A percentile compares a stretch with the other conserved stretches of the same genome.
Conservation (phyloP, 164 flowering plant species). For the Annona squamosa region DNA sequence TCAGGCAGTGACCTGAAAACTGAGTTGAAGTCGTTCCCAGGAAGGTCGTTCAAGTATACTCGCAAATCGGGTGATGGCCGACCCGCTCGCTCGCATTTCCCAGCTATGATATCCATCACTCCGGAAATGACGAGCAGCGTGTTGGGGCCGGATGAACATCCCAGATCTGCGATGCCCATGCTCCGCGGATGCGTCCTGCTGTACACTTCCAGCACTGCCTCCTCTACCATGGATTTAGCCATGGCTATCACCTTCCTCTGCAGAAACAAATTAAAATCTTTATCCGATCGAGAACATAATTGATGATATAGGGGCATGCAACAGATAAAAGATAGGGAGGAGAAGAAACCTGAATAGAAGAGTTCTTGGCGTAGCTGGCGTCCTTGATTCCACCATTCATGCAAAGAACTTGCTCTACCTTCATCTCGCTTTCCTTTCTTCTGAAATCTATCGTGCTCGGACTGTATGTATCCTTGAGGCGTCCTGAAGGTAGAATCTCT, state of each 20-base stretch:
- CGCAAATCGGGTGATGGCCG: constrained; percentile 27
- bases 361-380: not conserved
- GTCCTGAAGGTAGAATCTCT: no score
- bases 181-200: constrained; percentile 11
- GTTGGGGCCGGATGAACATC: constrained; percentile 78
- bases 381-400: not conserved
- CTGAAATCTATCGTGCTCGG: not conserved
- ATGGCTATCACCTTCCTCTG: constrained; percentile 38
- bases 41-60: constrained; percentile 57
- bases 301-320: no score
- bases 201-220: constrained; percentile 29
- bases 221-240: constrained; percentile 33
- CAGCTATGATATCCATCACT: constrained; percentile 23
- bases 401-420: not conserved
- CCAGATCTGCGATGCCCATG: constrained; percentile 51
- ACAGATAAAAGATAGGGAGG: not conserved
- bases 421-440: not conserved
- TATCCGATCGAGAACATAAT: no score
- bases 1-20: constrained; percentile 32
- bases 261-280: not conserved
- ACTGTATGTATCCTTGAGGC: no score
- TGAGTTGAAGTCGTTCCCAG: constrained; percentile 62
- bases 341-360: not conserved
- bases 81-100: constrained; percentile 5
- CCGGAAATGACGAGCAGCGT: constrained; percentile 32